phyloP scores from a whole-genome alignment of 805 yeast genomes.

The Sugiyamaella marilandica region DNA sequence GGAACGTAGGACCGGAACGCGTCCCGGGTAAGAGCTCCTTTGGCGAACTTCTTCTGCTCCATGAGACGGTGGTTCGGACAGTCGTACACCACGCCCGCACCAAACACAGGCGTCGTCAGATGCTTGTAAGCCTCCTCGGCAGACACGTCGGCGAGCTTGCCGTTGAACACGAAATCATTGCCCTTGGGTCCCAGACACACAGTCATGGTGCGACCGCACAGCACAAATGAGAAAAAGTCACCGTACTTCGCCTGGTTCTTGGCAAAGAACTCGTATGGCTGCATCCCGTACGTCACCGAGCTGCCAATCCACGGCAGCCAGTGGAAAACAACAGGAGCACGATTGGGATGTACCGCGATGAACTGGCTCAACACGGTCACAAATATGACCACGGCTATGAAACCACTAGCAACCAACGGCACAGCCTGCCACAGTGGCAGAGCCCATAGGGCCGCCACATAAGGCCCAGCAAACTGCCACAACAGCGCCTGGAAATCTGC shows the following conservation, averaged over 20 bases:
- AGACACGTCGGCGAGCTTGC: slow-evolving; percentile 80
- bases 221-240: slow-evolving; percentile 84
- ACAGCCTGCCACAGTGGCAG: slow-evolving; percentile 23
- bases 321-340: slow-evolving; percentile 87
- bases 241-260: slow-evolving; percentile 78
- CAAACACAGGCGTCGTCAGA: slow-evolving; percentile 98
- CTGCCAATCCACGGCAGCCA: slow-evolving; percentile 96
- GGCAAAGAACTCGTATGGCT: slow-evolving; percentile 86
- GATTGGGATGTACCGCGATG: slow-evolving; percentile 43
- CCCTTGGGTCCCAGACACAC: slow-evolving; percentile 97
- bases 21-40: slow-evolving; percentile 79
- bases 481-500: slow-evolving; percentile 8
- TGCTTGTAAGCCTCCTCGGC: slow-evolving; percentile 97
- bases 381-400: slow-evolving; percentile 21
- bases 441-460: not conserved
- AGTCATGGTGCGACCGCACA: slow-evolving; percentile 89
- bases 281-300: slow-evolving; percentile 83
- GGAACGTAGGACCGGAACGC: slow-evolving; percentile 86
- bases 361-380: slow-evolving; percentile 34
- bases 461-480: slow-evolving; percentile 7
- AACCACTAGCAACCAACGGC: slow-evolving; percentile 22
- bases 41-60: slow-evolving; percentile 98
- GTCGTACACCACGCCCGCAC: slow-evolving; percentile 95
- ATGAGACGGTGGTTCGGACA: slow-evolving; percentile 89
- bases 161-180: slow-evolving; percentile 91